Percentiles rank a stretch among this genome's conserved stretches.
Conservation (phyloP, 208 protist species). For the Leishmania amazonensis region DNA sequence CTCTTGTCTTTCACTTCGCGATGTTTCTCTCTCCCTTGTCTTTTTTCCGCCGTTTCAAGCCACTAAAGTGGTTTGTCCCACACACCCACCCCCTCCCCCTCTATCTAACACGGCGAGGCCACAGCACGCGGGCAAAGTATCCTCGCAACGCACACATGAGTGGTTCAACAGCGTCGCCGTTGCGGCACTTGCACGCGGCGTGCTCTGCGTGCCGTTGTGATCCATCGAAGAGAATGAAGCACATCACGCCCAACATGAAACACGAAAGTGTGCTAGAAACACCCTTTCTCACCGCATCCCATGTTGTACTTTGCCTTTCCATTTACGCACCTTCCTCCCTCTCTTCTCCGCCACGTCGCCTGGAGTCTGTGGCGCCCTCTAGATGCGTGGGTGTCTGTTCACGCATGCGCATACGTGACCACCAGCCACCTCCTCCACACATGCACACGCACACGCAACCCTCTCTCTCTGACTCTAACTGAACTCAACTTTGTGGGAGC, state of each 20-base stretch:
- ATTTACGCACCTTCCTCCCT: background rate
- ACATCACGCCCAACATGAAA: background rate
- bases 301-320: background rate
- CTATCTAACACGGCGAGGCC: background rate
- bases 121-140: background rate
- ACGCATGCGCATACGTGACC: background rate
- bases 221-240: background rate
- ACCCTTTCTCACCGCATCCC: background rate
- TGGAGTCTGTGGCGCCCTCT: background rate
- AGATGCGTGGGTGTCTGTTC: background rate
- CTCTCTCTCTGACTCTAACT: background rate
- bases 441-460: no score
- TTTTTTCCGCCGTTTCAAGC: constrained; percentile 15
- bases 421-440: background rate
- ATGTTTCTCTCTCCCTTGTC: background rate
- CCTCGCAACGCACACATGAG: background rate
- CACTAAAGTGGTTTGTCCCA: background rate
- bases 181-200: background rate
- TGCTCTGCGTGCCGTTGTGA: background rate
- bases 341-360: background rate
- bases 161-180: background rate
- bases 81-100: no score
- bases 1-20: background rate
- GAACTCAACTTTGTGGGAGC: background rate
- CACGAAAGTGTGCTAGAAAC: background rate